Evolutionary conservation across 306 rosid genomes (phyloP).

Genomic region (Sophora flavescens): DNA sequence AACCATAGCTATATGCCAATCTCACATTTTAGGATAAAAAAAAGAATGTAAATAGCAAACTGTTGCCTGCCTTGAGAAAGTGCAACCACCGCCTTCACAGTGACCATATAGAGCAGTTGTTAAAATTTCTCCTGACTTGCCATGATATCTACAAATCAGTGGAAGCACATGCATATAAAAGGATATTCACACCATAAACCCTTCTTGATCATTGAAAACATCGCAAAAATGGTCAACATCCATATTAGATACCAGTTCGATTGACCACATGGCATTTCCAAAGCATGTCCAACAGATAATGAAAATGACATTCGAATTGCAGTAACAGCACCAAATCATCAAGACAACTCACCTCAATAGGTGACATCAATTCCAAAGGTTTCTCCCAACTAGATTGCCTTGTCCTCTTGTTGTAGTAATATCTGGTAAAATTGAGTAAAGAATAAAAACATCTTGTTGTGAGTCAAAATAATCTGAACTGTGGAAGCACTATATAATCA

Average conservation of each 20-base stretch:
- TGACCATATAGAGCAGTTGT: constrained; percentile 92
- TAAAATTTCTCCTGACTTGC: constrained; percentile 89
- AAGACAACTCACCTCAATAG: constrained; percentile 82
- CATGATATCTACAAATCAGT: constrained; percentile 94
- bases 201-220: constrained; percentile 59
- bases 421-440: constrained; percentile 57
- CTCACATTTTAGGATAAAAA: constrained; percentile 47
- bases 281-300: constrained; percentile 46
- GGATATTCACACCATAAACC: constrained; percentile 70
- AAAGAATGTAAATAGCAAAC: constrained; percentile 73
- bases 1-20: constrained; percentile 56
- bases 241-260: constrained; percentile 49
- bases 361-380: constrained; percentile 95
- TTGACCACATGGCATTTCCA: constrained; percentile 45
- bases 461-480: constrained; percentile 29
- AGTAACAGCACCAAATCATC: constrained; percentile 33
- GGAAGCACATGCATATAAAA: constrained; percentile 91
- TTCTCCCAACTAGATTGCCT: constrained; percentile 98
- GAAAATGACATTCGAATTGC: constrained; percentile 40
- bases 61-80: constrained; percentile 93
- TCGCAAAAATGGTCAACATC: constrained; percentile 60
- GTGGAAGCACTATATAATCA: constrained; percentile 37
- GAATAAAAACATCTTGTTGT: constrained; percentile 24
- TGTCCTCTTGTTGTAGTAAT: constrained; percentile 92
- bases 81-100: constrained; percentile 83